Base-by-base conservation (phyloP, 164 flowering plant genomes). In the Taxillus chinensis region DNA sequence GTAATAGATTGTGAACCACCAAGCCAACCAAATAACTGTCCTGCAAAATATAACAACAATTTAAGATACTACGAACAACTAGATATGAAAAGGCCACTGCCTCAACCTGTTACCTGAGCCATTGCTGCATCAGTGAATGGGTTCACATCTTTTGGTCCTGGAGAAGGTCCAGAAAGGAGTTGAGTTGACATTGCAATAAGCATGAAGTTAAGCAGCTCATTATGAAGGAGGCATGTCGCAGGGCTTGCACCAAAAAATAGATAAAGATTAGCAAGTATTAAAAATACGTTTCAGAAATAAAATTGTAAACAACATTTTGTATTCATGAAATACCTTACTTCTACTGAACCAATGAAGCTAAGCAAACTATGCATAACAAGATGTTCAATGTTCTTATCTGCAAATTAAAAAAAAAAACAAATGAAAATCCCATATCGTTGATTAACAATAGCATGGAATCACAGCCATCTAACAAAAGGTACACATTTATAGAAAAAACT, bases 171-270 rank as follows among this genome's bases (percentile, higher is more conserved):
- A 69, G 85, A 78, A 56, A 80, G 83, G 75, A 93, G 96, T 71
- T 93, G 99, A 73, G 95, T 90, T 56, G 99, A 90, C 91, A 90
- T 84, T 49, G 95, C 83, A 64, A 86, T 80, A 55, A 93, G 78
- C 88, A 86, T 75, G 73, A 93, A 90, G 74, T 85, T 82, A 68
- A 90, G 89, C 76, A 90, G 81, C 71, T 90, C 99, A 69, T 79
- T 78, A 73, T 93, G 99, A 59, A 93, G 80, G 62, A 77, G 79
- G 64, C 77, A 87, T 8, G 95, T 84, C 38, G 67, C 62, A 60
- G 91, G 71, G 75, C 99, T 89, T 66, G 74, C 59, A 65, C 67
- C 38, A 7, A 40, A 64, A 69, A 52, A 48, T 8, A 3, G 13
- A 48, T 8, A 11, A 0, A 6, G 46, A 43, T 43, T 27, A 27